Evolutionary conservation across 257 asterid species (phyloP).

Genomic region (Salvia miltiorrhiza): DNA sequence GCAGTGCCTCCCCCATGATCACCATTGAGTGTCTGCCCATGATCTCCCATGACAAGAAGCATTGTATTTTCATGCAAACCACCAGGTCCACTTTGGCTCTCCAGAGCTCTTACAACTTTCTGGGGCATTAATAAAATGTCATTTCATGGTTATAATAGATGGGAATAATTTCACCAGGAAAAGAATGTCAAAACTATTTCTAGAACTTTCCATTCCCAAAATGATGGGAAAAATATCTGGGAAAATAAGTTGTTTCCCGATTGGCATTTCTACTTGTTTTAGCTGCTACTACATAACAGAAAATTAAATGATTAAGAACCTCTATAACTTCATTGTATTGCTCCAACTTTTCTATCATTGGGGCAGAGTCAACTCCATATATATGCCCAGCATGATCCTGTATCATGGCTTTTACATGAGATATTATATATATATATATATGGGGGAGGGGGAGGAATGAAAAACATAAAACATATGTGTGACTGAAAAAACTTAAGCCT

Average conservation of each 20-base stretch:
- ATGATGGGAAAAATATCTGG: constrained; percentile 8
- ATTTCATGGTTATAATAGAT: constrained; percentile 14
- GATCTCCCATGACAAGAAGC: constrained; percentile 99
- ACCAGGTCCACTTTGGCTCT: constrained; percentile 79
- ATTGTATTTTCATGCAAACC: constrained; percentile 87
- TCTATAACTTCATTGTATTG: constrained; percentile 74
- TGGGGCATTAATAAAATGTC: constrained; percentile 29
- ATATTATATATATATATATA: neutral
- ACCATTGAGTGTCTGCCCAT: constrained; percentile 93
- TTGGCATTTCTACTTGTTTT: neutral
- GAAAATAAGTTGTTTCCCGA: neutral
- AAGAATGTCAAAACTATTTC: neutral
- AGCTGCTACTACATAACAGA: constrained; percentile 7
- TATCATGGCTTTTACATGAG: constrained; percentile 15
- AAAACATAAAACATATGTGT: neutral
- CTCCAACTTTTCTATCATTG: constrained; percentile 83
- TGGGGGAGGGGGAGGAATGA: neutral
- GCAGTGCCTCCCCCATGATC: constrained; percentile 98
- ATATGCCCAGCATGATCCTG: constrained; percentile 99
- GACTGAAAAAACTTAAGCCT: too few relatives aligned
- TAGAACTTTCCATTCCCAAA: neutral
- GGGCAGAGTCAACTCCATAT: constrained; percentile 82
- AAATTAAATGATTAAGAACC: constrained; percentile 39
- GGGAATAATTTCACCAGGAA: neutral
- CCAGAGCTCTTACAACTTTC: constrained; percentile 71